Conservation (phyloP, 176 grass and related monocot genomes). For the Tillandsia leiboldiana region DNA sequence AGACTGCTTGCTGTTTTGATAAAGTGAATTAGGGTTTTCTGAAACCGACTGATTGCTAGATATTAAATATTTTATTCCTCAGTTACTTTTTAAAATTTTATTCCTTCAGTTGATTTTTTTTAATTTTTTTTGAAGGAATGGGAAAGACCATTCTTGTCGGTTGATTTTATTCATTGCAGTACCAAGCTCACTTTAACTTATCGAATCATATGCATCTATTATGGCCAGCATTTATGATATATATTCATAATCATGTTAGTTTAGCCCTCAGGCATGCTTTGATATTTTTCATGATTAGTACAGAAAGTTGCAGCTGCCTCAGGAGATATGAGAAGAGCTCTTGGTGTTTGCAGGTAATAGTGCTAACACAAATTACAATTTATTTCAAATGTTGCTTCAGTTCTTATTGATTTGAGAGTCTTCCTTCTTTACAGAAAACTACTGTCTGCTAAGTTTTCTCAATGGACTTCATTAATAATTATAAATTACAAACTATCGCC, state of each 20-base stretch:
- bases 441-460: background rate
- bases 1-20: no score
- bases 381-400: background rate
- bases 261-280: background rate
- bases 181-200: no score
- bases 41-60: no score
- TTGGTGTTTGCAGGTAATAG: slow-evolving; percentile 76
- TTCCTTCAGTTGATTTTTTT: no score
- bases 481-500: no score
- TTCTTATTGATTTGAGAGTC: background rate
- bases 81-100: no score
- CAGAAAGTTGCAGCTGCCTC: slow-evolving; percentile 88
- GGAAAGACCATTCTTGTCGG: no score
- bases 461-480: background rate
- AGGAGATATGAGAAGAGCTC: slow-evolving; percentile 93
- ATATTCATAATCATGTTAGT: background rate
- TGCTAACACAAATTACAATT: slow-evolving; percentile 16
- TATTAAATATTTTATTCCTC: no score
- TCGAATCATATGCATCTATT: background rate
- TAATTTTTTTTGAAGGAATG: no score
- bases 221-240: background rate
- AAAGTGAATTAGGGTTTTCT: no score
- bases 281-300: background rate
- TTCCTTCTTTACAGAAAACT: background rate
- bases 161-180: no score